Evolutionary conservation across 2,329 filamentous ascomycete species (phyloP), one percentile per base, ranked within the genome.

Genomic region (Pseudopyricularia cyperi): DNA sequence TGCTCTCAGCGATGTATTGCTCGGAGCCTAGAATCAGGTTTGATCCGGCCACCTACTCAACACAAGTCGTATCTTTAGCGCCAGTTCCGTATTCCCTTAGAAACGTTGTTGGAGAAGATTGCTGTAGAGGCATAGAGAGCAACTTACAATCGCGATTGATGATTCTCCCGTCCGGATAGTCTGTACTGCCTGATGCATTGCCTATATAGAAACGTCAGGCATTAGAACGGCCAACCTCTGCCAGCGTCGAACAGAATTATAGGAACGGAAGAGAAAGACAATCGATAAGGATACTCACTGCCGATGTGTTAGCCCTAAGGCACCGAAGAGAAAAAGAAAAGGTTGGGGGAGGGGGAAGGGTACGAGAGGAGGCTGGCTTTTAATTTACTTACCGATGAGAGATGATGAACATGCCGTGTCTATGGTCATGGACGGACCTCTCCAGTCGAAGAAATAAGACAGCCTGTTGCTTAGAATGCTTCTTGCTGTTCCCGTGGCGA

Each of bases 331-430:
- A 35, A 35, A n/a, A n/a, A n/a, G n/a, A n/a, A n/a, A n/a, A n/a
- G n/a, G n/a, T n/a, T n/a, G n/a, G n/a, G n/a, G 7, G 33, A 11
- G 12, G 33, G 33, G 33, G n/a, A 33, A 7, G 12, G 33, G 7
- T 14, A 14, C 11, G 33, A 35, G 33, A 35, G 4, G 11, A 35
- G 8, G n/a, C n/a, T 14, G 7, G 7, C n/a, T 35, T 35, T 33
- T 35, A 1, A 11, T 35, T 3, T 35, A 35, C 33, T 12, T 11
- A 35, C 33, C 64, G 7, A 61, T 57, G 44, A 69, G 22, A 11
- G 58, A 58, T 9, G 61, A 63, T 2, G 65, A 67, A 52, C 67
- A 69, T 3, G 64, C 67, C 1, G 66, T 68, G 52, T 68, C 60
- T 3, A 68, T 58, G 3, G 64, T 61, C 48, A 68, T 58, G 26